Base-by-base conservation (phyloP, 805 yeast species). In the Priceomyces melissophilus region DNA sequence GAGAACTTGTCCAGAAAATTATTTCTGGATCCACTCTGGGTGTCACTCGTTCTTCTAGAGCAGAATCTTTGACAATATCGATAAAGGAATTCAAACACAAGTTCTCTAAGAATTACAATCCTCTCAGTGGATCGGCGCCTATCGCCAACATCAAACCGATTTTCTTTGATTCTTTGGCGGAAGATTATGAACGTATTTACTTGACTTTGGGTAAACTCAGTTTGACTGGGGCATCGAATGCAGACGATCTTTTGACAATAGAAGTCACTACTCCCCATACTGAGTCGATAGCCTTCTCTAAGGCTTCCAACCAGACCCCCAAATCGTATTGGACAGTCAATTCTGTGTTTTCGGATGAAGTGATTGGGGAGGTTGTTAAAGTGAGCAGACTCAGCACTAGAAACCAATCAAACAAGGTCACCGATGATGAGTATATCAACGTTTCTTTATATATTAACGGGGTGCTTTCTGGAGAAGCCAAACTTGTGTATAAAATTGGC, bases 31-130 rank as follows among this genome's bases (percentile, higher is more conserved):
- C 90, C 1, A 77, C 73, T 42, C 76, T 76, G 40, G 95, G 95
- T 47, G 78, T 87, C 40, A 91, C 90, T 3, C 75, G 85, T 23
- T 85, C 87, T 45, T 89, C 91, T 20, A 73, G 95, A 58, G 88
- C 93, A 3, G 90, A 84, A 51, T 73, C 71, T 43, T 67, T 88
- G 48, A 73, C 78, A 27, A 75, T 86, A 8, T 73, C 90, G 1
- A 77, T 87, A 35, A 87, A 86, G 58, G 95, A 87, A 57, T 76
- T 85, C 53, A 78, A 75, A 55, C 79, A 76, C 40, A 69, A 67
- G 48, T 67, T 67, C 45, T 32, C 54, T 35, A 54, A 44, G 26
- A 43, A 34, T 26, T 34, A 35, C 13, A 43, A 46, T 37, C 49
- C 42, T 11, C 54, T 69, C 25, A 55, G 65, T 10, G 60, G 68